Evolutionary conservation across 805 yeast species (phyloP), one percentile per base, ranked within the genome.

Genomic region (Schwanniomyces yamadae): DNA sequence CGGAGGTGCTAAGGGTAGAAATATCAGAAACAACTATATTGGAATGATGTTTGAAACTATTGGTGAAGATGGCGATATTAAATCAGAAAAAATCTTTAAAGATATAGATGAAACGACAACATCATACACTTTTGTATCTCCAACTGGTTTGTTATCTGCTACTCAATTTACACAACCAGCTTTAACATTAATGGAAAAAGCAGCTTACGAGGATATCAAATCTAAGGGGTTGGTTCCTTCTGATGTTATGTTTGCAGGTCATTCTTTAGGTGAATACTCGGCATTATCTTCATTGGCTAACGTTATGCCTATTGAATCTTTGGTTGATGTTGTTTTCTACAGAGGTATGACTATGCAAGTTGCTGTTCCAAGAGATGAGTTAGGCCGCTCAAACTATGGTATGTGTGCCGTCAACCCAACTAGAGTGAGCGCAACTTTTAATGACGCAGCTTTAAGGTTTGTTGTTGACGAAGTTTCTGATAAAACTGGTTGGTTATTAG

Each of bases 341-440:
- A 84, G 99, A 75, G 99, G 99, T 78, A 93, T 93, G 98, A 95
- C 99, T 33, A 93, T 93, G 99, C 99, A 93, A 74, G 99, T 93
- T 48, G 99, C 99, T 31, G 99, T 93, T 49, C 98, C 98, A 61
- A 84, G 99, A 73, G 99, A 93, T 67, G 78, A 81, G 37, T 61
- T 68, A 34, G 99, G 99, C 33, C 84, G 98, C 71, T 93, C 99
- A 41, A 93, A 93, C 75, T 93, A 93, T 59, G 98, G 98, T 75
- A 93, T 93, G 99, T 79, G 88, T 73, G 99, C 99, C 36, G 90
- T 91, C 40, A 93, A 95, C 72, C 99, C 99, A 56, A 77, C 95
- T 44, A 82, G 99, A 69, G 84, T 93, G 45, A 79, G 85, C 38
- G 69, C 84, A 37, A 85, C 96, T 11, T 93, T 93, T 74, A 77